Evolutionary conservation across 1,139 yeast genomes (phyloP), one percentile per base, ranked within the genome.

Genomic region (Scheffersomyces illinoinensis): DNA sequence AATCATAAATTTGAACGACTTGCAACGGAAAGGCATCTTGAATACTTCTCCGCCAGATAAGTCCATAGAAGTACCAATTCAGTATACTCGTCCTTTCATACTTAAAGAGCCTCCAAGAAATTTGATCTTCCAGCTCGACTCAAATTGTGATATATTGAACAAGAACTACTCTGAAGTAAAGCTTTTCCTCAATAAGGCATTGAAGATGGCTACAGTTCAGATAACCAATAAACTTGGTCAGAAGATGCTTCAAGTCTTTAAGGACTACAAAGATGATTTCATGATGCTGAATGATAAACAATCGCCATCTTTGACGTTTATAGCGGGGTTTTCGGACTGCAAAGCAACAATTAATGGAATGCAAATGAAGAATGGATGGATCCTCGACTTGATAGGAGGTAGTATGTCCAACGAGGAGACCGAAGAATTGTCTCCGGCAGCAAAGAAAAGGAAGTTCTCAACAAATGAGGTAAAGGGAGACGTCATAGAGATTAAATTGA

Each of bases 41-140:
- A 72, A 73, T 59, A 64, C 60, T 20, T 66, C 76, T 3, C 65
- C 70, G 0, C 60, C 56, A 8, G 65, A 67, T 51, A 62, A 60
- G 20, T 53, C 49, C 4, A 23, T 39, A 8, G 77, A 72, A 59
- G 57, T 59, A 6, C 72, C 74, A 3, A 47, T 78, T 21, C 68
- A 53, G 59, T 90, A 90, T 69, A 76, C 81, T 54, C 76, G 96
- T 54, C 95, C 95, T 0, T 85, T 71, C 67, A 73, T 87, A 6
- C 47, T 59, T 17, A 75, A 75, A 1, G 77, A 76, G 55, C 76
- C 79, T 0, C 64, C 63, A 12, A 72, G 93, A 54, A 82, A 77
- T 24, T 72, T 91, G 58, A 72, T 88, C 1, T 70, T 90, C 52
- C 93, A 91, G 68, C 71, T 89, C 17, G 81, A 82, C 54, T 65